Base-by-base conservation (phyloP, 2,329 filamentous ascomycete genomes). In the Knufia petricola region DNA sequence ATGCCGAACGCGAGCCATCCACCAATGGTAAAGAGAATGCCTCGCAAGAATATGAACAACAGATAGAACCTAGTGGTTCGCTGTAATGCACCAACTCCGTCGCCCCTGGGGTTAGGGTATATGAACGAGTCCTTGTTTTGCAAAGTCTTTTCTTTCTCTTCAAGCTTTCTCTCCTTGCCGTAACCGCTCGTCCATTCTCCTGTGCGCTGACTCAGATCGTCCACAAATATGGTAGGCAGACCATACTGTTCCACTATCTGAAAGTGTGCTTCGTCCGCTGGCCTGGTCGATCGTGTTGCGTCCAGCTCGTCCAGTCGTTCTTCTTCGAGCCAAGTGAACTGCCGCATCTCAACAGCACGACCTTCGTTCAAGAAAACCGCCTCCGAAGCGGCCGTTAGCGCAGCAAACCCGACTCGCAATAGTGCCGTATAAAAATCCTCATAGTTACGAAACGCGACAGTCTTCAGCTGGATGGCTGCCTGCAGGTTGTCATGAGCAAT, bases 351-450 rank as follows among this genome's bases (percentile, higher is more conserved):
- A 45, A 96, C 80, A 1, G 76, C 76, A 34, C 79, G 79, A 39
- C 90, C 90, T 65, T 96, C 90, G 53, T 95, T 95, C 9, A 98
- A 72, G 61, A 95, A 96, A 0, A 96, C 92, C 2, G 90, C 90
- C 65, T 96, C 89, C 59, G 87, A 95, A 0, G 92, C 92, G 65
- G 94, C 90, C 0, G 87, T 94, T 52, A 96, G 79, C 10, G 90
- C 82, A 9, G 82, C 82, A 61, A 95, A 95, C 0, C 92, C 92
- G 30, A 87, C 79, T 51, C 89, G 82, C 2, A 96, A 74, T 3
- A 96, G 72, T 0, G 87, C 85, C 0, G 88, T 94, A 63, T 96
- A 98, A 62, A 96, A 95, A 63, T 98, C 92, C 73, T 96, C 94
- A 48, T 87, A 81, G 71, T 85, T 81, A 37, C 82, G 86, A 48